These are phyloP conservation scores for Cotoneaster glaucophyllus DNA, from an alignment of 306 rosid species.

Conservation along the genomic window DNA sequence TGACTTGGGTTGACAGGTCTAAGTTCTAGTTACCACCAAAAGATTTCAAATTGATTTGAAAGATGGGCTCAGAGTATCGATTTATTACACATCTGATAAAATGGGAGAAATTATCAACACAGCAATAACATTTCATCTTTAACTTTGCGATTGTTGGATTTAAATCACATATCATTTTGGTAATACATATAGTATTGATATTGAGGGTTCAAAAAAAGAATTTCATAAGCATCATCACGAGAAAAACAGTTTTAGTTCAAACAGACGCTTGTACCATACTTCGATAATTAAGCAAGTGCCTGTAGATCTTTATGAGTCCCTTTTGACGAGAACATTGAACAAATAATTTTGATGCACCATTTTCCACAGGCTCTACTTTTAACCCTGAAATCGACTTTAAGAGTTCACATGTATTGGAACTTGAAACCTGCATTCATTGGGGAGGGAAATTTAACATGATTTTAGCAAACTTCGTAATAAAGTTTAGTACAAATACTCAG, in stretches of 20 bases:
- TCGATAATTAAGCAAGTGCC: constrained; percentile 88
- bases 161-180: not conserved
- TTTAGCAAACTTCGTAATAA: not conserved
- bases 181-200: not conserved
- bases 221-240: not conserved
- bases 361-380: constrained; percentile 87
- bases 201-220: not conserved
- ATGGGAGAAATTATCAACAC: not conserved
- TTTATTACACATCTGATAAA: not conserved
- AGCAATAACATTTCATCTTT: not conserved
- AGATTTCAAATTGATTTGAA: not conserved
- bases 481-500: constrained; percentile 5
- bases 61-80: not conserved
- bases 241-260: not conserved
- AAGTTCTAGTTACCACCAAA: not conserved
- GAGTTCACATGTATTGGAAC: constrained; percentile 79
- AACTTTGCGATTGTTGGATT: not conserved
- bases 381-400: constrained; percentile 75
- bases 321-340: constrained; percentile 99
- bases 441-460: constrained; percentile 19
- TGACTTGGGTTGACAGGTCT: not conserved
- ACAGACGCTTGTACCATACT: constrained; percentile 35
- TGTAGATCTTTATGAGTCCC: constrained; percentile 92
- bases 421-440: constrained; percentile 68
- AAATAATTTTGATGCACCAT: constrained; percentile 87